A percentile compares a stretch with the other conserved stretches of the same genome.
phyloP scores from a whole-genome alignment of 257 asterid species.

The Salvia rosmarinus region DNA sequence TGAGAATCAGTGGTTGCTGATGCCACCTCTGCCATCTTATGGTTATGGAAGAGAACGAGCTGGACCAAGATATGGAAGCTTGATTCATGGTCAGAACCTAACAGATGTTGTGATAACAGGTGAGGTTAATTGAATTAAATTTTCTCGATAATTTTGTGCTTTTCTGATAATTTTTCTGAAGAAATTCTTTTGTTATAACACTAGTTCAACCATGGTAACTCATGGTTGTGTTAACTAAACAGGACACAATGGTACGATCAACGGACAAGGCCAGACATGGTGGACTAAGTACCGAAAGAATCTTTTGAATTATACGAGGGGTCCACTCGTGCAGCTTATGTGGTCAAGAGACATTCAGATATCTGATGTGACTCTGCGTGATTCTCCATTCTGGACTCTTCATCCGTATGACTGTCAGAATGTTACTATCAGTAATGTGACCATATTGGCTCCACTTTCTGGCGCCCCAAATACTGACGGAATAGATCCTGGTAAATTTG shows the following conservation, averaged over 20 bases:
- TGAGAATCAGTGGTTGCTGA: slow-evolving; percentile 75
- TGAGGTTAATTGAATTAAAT: slow-evolving; percentile 30
- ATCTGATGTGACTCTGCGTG: slow-evolving; percentile 74
- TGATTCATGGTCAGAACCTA: slow-evolving; percentile 89
- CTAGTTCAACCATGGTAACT: slow-evolving; percentile 14
- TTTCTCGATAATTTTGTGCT: neutral
- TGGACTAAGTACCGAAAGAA: slow-evolving; percentile 74
- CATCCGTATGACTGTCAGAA: slow-evolving; percentile 95
- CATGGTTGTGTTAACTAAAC: slow-evolving; percentile 39
- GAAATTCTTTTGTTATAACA: neutral
- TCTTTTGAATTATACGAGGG: slow-evolving; percentile 77
- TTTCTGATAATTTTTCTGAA: neutral
- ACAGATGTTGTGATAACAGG: slow-evolving; percentile 90
- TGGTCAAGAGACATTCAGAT: slow-evolving; percentile 88
- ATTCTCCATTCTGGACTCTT: slow-evolving; percentile 93
- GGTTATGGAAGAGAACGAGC: slow-evolving; percentile 85
- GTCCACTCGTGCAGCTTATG: slow-evolving; percentile 93
- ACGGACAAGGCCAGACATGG: slow-evolving; percentile 92
- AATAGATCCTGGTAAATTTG: slow-evolving; percentile 83
- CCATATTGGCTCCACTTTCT: slow-evolving; percentile 83
- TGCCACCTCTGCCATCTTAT: slow-evolving; percentile 97
- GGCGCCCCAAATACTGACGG: slow-evolving; percentile 97
- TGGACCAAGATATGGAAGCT: slow-evolving; percentile 94
- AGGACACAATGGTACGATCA: slow-evolving; percentile 91
- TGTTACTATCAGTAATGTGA: slow-evolving; percentile 67